These are phyloP conservation scores for Boletellus ananiceps DNA, from an alignment of 768 basidiomycete species.

Conservation along the genomic window DNA sequence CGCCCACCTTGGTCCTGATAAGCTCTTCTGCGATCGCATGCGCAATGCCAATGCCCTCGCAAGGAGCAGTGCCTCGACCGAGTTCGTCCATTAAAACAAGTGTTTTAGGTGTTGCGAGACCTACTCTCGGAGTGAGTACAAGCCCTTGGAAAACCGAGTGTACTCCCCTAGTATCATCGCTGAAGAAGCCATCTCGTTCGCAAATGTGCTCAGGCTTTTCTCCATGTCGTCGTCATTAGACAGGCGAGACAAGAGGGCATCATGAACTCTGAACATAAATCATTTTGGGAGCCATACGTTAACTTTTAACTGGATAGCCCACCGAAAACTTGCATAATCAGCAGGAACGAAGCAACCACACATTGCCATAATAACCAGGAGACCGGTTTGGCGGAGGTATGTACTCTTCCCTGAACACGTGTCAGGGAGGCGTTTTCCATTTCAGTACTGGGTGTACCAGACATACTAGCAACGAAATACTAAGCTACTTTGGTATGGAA, in stretches of 20 bases:
- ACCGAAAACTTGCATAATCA: constrained; percentile 88
- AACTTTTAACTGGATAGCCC: neutral
- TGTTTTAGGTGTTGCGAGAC: constrained; percentile 63
- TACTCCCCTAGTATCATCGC: constrained; percentile 81
- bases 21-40: constrained; percentile 80
- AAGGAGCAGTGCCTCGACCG: constrained; percentile 85
- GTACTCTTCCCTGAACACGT: constrained; percentile 76
- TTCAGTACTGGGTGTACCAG: constrained; percentile 31
- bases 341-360: constrained; percentile 91
- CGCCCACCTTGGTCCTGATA: constrained; percentile 62
- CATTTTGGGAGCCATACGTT: neutral
- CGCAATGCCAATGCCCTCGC: constrained; percentile 76
- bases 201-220: constrained; percentile 88
- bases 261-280: constrained; percentile 55
- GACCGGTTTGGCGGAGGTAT: constrained; percentile 81
- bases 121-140: constrained; percentile 31
- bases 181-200: constrained; percentile 87
- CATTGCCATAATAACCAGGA: constrained; percentile 83
- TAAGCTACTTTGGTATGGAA: neutral
- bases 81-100: constrained; percentile 91
- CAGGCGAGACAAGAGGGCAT: constrained; percentile 77
- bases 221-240: constrained; percentile 95
- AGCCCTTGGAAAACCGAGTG: neutral
- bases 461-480: constrained; percentile 46
- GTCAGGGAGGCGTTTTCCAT: neutral